Evolutionary conservation across 1,139 yeast species (phyloP).

Genomic region (Blastobotrys persicus): DNA sequence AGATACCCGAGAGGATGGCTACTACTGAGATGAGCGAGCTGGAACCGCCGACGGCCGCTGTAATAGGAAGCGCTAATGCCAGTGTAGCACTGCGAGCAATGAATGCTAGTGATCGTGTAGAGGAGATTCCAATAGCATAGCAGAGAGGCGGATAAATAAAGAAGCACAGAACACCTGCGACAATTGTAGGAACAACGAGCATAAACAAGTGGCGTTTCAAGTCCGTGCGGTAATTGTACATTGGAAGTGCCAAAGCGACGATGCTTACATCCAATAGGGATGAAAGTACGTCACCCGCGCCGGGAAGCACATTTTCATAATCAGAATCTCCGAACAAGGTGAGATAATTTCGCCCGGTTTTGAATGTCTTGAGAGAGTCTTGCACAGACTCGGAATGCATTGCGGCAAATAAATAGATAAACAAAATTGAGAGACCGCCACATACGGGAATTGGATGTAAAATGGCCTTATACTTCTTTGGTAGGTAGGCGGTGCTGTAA

Average conservation of each 20-base stretch:
- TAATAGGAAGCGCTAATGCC: conserved; percentile 75
- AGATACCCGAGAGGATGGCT: conserved; percentile 72
- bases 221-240: conserved; percentile 71
- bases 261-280: conserved; percentile 74
- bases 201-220: conserved; percentile 56
- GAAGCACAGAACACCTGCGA: conserved; percentile 56
- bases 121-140: conserved; percentile 59
- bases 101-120: conserved; percentile 64
- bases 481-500: conserved; percentile 50
- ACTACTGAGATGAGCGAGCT: conserved; percentile 74
- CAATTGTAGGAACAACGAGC: conserved; percentile 58
- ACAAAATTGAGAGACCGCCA: conserved; percentile 58
- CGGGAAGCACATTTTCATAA: conserved; percentile 53
- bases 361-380: conserved; percentile 55
- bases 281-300: conserved; percentile 73
- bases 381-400: conserved; percentile 46
- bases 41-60: conserved; percentile 63
- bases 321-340: conserved; percentile 59
- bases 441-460: conserved; percentile 71
- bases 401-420: conserved; percentile 56
- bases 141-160: conserved; percentile 70
- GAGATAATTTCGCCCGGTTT: conserved; percentile 67
- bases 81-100: conserved; percentile 80
- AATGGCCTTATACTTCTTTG: conserved; percentile 48
- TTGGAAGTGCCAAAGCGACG: conserved; percentile 71